Conservation (phyloP, 1,284 basidiomycete genomes). For the Fomitopsis betulina region DNA sequence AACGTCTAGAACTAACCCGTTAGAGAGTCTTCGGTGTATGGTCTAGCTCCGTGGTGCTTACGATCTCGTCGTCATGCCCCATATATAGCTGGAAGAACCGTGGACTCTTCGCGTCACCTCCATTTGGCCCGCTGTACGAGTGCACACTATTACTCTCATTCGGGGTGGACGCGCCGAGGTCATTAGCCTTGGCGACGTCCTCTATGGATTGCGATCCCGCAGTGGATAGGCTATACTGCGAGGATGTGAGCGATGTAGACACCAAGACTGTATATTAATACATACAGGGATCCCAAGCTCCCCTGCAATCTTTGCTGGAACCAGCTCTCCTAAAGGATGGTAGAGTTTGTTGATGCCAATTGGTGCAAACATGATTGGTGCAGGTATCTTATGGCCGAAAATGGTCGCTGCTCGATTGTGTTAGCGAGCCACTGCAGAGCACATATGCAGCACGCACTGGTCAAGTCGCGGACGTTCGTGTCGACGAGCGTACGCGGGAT, state of each 20-base stretch:
- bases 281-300: constrained; percentile 47
- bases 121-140: constrained; percentile 29
- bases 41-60: constrained; percentile 9
- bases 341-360: constrained; percentile 60
- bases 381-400: constrained; percentile 51
- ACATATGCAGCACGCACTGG: constrained; percentile 27
- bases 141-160: constrained; percentile 38
- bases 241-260: not conserved
- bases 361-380: constrained; percentile 52
- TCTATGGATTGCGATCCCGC: constrained; percentile 51
- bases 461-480: constrained; percentile 50
- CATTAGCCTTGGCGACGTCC: constrained; percentile 47
- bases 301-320: constrained; percentile 50
- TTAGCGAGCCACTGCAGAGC: not conserved
- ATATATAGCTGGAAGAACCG: constrained; percentile 62
- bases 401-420: constrained; percentile 32
- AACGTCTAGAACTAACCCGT: constrained; percentile 28
- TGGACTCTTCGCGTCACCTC: constrained; percentile 35
- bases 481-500: constrained; percentile 57
- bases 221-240: constrained; percentile 51
- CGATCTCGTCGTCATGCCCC: constrained; percentile 51
- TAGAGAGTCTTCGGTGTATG: not conserved
- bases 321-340: constrained; percentile 44
- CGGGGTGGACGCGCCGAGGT: constrained; percentile 30
- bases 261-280: no score